These are phyloP conservation scores for Trametes cubensis DNA, from an alignment of 768 basidiomycete species.

Conservation along the genomic window DNA sequence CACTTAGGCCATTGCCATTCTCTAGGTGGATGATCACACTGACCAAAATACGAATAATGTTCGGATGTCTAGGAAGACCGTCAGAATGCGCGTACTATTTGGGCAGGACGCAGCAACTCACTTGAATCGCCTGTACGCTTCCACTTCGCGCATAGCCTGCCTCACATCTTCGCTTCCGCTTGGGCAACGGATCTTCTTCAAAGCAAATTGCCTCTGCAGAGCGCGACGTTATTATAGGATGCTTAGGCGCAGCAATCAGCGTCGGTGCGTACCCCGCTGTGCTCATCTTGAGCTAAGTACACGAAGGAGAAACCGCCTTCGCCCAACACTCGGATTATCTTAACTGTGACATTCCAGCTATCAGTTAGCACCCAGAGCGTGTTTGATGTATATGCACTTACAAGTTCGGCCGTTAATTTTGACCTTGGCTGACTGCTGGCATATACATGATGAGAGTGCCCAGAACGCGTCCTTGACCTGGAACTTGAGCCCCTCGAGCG, in stretches of 20 bases:
- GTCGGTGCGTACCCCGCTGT: constrained; percentile 65
- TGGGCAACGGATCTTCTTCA: constrained; percentile 97
- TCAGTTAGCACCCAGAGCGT: background rate
- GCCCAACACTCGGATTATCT: constrained; percentile 89
- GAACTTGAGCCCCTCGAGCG: constrained; percentile 34
- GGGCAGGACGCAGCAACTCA: constrained; percentile 42
- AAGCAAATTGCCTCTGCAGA: constrained; percentile 81
- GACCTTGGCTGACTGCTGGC: constrained; percentile 79
- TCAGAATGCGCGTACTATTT: background rate
- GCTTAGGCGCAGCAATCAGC: constrained; percentile 5
- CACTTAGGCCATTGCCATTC: constrained; percentile 24
- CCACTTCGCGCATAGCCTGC: constrained; percentile 86
- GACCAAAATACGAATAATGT: constrained; percentile 94
- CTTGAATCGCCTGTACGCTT: constrained; percentile 95
- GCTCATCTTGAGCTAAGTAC: constrained; percentile 84
- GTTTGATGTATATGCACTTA: constrained; percentile 43
- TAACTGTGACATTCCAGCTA: constrained; percentile 50
- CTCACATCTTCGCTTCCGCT: constrained; percentile 86
- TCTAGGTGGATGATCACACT: constrained; percentile 25
- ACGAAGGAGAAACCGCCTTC: constrained; percentile 97
- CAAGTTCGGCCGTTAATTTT: constrained; percentile 97
- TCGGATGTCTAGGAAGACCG: constrained; percentile 69
- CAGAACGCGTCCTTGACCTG: constrained; percentile 82
- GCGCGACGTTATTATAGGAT: constrained; percentile 6
- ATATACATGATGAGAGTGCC: constrained; percentile 80